Conservation (phyloP, 1,139 yeast species). For the Yamadazyma epiphylla region DNA sequence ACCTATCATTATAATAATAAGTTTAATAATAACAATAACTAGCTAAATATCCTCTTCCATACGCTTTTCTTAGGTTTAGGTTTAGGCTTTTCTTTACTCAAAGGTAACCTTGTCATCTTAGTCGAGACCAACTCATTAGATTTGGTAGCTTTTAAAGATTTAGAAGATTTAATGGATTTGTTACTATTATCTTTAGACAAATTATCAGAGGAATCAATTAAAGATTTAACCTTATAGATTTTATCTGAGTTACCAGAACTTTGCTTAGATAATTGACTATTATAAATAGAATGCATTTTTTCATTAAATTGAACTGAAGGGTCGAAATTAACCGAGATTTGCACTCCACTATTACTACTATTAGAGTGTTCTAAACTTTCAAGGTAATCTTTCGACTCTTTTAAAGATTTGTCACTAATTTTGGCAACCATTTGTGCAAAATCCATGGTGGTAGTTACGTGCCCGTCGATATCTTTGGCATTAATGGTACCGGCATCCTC, state of each 20-base stretch:
- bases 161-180: slow-evolving; percentile 2
- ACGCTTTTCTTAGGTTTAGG: slow-evolving; percentile 10
- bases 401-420: slow-evolving; percentile 28
- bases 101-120: slow-evolving; percentile 11
- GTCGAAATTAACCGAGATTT: slow-evolving; percentile 5
- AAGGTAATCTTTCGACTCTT: slow-evolving; percentile 23
- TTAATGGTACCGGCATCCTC: not conserved
- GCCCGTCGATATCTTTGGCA: not conserved
- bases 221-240: slow-evolving; percentile 40
- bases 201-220: slow-evolving; percentile 16
- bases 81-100: slow-evolving; percentile 8
- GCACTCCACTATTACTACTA: not conserved
- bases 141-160: slow-evolving; percentile 1
- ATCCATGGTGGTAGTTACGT: too few species aligned
- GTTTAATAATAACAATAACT: too few species aligned
- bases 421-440: slow-evolving; percentile 21
- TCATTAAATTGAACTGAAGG: slow-evolving; percentile 14
- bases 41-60: slow-evolving; percentile 13
- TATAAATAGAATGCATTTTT: slow-evolving; percentile 31
- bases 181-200: slow-evolving; percentile 1
- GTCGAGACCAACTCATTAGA: slow-evolving; percentile 1
- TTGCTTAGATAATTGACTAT: slow-evolving; percentile 9
- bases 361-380: slow-evolving; percentile 3
- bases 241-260: slow-evolving; percentile 11
- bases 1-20: too few species aligned